A percentile compares a stretch with the other conserved stretches of the same genome.
Evolutionary conservation across 108 stramenopile species (phyloP).

Genomic region (Pseudonitzschia delicatissima): DNA sequence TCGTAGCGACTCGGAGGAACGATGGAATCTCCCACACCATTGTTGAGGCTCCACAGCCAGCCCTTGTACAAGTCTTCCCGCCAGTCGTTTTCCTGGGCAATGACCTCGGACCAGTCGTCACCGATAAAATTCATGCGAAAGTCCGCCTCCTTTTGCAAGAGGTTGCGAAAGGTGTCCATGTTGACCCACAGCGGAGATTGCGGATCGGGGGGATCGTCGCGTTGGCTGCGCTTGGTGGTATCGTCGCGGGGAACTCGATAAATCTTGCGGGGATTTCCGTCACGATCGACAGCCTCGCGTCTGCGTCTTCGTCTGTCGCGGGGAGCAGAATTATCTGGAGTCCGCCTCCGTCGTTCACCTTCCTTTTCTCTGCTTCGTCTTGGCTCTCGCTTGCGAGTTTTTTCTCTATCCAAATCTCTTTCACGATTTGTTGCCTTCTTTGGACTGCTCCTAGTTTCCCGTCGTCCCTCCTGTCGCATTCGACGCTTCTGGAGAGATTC

Average conservation of each 20-base stretch:
- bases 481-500: neutral
- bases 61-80: constrained; percentile 74
- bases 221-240: neutral
- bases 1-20: constrained; percentile 32
- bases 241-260: constrained; percentile 8
- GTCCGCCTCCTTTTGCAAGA: constrained; percentile 61
- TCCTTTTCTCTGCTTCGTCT: neutral
- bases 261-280: constrained; percentile 3
- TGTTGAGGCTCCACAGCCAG: constrained; percentile 67
- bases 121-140: constrained; percentile 59
- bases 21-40: constrained; percentile 63
- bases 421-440: neutral
- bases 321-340: neutral
- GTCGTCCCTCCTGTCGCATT: neutral
- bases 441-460: neutral
- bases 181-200: constrained; percentile 65
- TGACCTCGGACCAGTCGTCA: constrained; percentile 57
- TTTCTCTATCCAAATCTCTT: neutral
- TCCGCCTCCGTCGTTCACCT: neutral
- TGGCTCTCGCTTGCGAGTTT: neutral
- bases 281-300: neutral
- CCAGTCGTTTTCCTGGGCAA: constrained; percentile 81
- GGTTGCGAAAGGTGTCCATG: constrained; percentile 71
- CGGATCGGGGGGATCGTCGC: constrained; percentile 43
- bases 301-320: neutral